phyloP scores from a whole-genome alignment of 2,329 filamentous ascomycete genomes.

The Cadophora gregata region DNA sequence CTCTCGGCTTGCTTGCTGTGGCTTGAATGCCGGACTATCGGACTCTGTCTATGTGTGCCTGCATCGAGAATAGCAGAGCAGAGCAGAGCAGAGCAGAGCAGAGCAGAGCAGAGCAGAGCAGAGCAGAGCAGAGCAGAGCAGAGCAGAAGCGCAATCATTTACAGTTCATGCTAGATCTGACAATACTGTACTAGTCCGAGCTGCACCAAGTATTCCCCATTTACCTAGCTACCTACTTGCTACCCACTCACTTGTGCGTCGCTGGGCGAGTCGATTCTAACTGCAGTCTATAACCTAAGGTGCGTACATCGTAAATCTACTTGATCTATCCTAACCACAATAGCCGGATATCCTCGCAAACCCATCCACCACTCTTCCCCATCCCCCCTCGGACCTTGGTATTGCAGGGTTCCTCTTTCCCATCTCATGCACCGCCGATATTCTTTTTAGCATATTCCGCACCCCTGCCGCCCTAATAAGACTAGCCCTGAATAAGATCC shows the following conservation, averaged over 20 bases:
- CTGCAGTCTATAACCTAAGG: no score
- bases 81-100: not conserved
- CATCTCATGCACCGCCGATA: slow-evolving; percentile 27
- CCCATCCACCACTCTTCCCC: not conserved
- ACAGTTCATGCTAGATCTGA: not conserved
- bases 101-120: not conserved
- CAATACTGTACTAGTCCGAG: not conserved
- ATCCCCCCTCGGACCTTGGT: not conserved
- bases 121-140: not conserved
- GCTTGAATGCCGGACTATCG: slow-evolving; percentile 4
- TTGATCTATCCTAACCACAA: no score
- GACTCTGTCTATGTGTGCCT: not conserved
- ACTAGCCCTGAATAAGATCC: slow-evolving; percentile 18
- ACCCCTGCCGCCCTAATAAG: slow-evolving; percentile 11
- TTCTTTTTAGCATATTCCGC: slow-evolving; percentile 27
- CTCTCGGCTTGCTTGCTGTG: slow-evolving; percentile 2
- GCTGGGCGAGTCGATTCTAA: not conserved
- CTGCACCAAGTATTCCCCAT: not conserved
- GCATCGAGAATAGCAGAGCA: not conserved
- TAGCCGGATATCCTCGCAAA: slow-evolving; percentile 5
- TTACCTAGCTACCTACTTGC: not conserved
- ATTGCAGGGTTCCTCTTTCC: slow-evolving; percentile 4
- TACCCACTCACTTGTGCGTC: not conserved
- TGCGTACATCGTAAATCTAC: not conserved
- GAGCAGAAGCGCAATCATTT: not conserved